Evolutionary conservation across 2,329 filamentous ascomycete species (phyloP).

Genomic region (Penicillium sp.): DNA sequence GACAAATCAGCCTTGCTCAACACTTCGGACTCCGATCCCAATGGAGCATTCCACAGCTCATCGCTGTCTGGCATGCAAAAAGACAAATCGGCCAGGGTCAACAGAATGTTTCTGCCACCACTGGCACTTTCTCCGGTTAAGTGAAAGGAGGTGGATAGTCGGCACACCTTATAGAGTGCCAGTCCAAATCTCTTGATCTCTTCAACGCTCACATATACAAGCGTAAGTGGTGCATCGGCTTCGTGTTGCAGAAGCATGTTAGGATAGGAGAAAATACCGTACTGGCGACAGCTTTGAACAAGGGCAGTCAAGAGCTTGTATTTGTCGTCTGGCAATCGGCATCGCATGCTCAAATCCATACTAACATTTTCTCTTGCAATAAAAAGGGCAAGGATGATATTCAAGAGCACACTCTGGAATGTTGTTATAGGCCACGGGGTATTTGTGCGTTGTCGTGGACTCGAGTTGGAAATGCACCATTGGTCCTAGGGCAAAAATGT

Average conservation of each 20-base stretch:
- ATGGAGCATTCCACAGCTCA: conserved; percentile 13
- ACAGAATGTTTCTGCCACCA: conserved; percentile 5
- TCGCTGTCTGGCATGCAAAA: conserved; percentile 22
- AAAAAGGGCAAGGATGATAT: conserved; percentile 21
- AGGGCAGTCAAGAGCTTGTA: conserved; percentile 18
- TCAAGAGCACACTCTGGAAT: conserved; percentile 23
- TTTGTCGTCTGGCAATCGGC: conserved; percentile 5
- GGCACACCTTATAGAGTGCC: conserved; percentile 21
- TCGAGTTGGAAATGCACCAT: conserved; percentile 10
- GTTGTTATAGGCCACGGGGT: conserved; percentile 22
- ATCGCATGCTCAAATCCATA: conserved; percentile 8
- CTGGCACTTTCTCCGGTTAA: neutral
- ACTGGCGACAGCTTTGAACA: conserved; percentile 18
- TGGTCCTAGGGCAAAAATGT: conserved; percentile 4
- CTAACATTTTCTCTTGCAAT: conserved; percentile 3
- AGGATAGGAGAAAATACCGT: conserved; percentile 21
- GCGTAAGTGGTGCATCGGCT: conserved; percentile 11
- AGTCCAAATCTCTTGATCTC: conserved; percentile 25
- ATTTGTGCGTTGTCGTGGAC: neutral
- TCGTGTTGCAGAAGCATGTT: conserved; percentile 18
- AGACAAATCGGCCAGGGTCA: conserved; percentile 16
- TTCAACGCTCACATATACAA: conserved; percentile 19
- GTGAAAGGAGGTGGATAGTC: conserved; percentile 1
- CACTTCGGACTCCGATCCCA: neutral
- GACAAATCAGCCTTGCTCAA: neutral